phyloP scores from a whole-genome alignment of 306 rosid genomes.

The Cajanus cajan region DNA sequence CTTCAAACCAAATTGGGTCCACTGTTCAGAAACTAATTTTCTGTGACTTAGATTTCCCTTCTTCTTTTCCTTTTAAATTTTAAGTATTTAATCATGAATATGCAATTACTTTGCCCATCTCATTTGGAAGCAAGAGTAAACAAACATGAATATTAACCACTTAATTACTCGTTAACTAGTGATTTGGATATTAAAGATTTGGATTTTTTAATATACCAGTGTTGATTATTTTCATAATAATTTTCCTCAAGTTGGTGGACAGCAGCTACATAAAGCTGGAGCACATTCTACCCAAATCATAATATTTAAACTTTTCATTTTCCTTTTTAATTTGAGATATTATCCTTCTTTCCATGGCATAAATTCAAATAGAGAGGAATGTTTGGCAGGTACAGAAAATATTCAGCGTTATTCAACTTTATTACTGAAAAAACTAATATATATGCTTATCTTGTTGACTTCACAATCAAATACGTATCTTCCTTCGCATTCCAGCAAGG shows the following conservation, averaged over 20 bases:
- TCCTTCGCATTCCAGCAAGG: constrained; percentile 19
- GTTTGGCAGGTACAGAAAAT: neutral
- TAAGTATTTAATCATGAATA: neutral
- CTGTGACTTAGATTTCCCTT: no score
- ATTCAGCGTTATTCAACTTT: neutral
- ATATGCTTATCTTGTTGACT: neutral
- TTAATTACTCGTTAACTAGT: neutral
- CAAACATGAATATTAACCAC: neutral
- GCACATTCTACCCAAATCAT: neutral
- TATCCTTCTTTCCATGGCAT: neutral
- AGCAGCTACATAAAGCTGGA: constrained; percentile 16
- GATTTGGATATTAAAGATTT: neutral
- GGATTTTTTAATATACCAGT: neutral
- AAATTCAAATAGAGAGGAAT: neutral
- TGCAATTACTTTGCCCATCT: neutral
- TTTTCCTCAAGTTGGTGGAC: constrained; percentile 2
- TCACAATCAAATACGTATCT: neutral
- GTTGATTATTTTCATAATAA: neutral
- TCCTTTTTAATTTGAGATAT: neutral
- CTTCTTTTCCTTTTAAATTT: neutral
- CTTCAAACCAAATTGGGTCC: neutral
- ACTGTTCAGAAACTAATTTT: neutral
- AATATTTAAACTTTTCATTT: neutral
- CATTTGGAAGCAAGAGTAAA: no score
- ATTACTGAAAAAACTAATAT: neutral